phyloP scores from a whole-genome alignment of 805 yeast genomes.

The Vanderwaltozyma verrucispora region DNA sequence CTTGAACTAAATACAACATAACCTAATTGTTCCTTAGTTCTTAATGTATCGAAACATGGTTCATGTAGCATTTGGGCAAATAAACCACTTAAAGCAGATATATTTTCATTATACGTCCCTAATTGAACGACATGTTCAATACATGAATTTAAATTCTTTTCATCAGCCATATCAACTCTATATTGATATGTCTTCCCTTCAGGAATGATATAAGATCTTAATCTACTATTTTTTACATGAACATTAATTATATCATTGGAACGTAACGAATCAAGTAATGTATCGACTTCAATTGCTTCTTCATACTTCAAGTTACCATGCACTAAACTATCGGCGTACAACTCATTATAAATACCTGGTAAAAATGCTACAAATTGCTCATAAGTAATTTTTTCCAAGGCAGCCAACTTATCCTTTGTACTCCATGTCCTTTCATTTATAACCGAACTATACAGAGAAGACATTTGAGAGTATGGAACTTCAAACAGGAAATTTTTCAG shows the following conservation, averaged over 20 bases:
- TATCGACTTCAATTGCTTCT: conserved; percentile 43
- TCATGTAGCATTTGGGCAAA: conserved; percentile 67
- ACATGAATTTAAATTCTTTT: conserved; percentile 70
- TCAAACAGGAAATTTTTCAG: conserved; percentile 59
- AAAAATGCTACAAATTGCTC: conserved; percentile 43
- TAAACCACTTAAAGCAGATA: conserved; percentile 47
- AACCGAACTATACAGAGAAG: conserved; percentile 48
- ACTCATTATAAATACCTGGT: conserved; percentile 44
- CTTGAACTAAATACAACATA: conserved; percentile 82
- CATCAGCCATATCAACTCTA: conserved; percentile 47
- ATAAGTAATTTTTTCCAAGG: conserved; percentile 35
- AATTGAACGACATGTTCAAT: conserved; percentile 69
- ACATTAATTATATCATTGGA: conserved; percentile 33
- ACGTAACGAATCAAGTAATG: conserved; percentile 34
- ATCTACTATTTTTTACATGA: conserved; percentile 20
- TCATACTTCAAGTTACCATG: conserved; percentile 59
- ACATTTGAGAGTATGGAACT: conserved; percentile 72
- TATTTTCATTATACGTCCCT: conserved; percentile 38
- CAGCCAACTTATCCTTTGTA: conserved; percentile 47
- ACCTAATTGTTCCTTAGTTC: conserved; percentile 93
- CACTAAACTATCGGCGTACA: conserved; percentile 60
- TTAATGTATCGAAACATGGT: conserved; percentile 79
- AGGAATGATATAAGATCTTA: conserved; percentile 36
- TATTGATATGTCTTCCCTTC: conserved; percentile 33
- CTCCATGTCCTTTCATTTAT: conserved; percentile 67